Evolutionary conservation across 106 monocot species (phyloP), one percentile per base, ranked within the genome.

Genomic region (Dendrobium catenatum): DNA sequence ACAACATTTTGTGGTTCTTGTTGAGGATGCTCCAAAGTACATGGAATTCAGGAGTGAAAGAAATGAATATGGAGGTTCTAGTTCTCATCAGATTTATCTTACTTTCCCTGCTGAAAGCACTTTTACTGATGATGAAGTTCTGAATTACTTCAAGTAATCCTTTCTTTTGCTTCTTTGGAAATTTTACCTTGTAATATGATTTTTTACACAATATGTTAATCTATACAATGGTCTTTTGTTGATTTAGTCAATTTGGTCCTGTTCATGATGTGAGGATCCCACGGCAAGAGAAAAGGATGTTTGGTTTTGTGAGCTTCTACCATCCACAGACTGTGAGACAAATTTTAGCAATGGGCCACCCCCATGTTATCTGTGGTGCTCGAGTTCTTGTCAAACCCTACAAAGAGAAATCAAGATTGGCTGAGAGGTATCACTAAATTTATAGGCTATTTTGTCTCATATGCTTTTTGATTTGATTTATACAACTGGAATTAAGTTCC

Each of bases 61-160:
- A 73, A 82, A 27, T 72, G 88, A 86, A 6, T 17, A 24, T 1
- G 79, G 80, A 42, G 29, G 55, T 42, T 56, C 88, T 42, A 82
- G 90, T 49, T 86, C 89, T 24, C 85, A 87, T 75, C 94, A 94
- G 80, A 94, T 94, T 26, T 94, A 94, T 85, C 91, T 94, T 20
- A 94, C 94, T 16, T 94, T 94, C 66, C 91, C 94, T 75, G 87
- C 91, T 37, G 94, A 94, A 77, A 89, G 94, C 80, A 87, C 83
- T 8, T 94, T 94, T 41, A 88, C 82, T 18, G 94, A 94, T 73
- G 86, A 88, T 31, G 94, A 94, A 81, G 91, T 94, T 77, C 75
- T 78, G 19, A 88, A 88, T 73, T 94, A 94, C 66, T 94, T 94
- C 78, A 83, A 80, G 93, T 94, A 94, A 88, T 55, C 11, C 6